Conservation (phyloP, 129 eudicot genomes). For the Centaurea solstitialis region DNA sequence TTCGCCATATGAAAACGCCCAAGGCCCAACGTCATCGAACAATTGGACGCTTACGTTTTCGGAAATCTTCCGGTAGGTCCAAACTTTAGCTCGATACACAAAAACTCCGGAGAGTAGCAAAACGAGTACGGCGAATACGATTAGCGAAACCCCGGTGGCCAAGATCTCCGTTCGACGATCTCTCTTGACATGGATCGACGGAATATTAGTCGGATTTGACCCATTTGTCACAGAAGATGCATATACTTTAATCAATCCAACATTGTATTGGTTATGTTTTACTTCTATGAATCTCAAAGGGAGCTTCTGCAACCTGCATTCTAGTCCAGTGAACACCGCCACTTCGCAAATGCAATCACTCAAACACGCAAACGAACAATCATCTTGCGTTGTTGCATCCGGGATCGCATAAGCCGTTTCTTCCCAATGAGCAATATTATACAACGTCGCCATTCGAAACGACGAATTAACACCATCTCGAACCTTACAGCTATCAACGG, state of each 20-base stretch:
- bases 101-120: constrained; percentile 23
- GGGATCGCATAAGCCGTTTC: constrained; percentile 16
- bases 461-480: background rate
- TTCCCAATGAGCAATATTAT: constrained; percentile 14
- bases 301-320: constrained; percentile 35
- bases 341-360: constrained; percentile 45
- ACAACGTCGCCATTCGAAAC: constrained; percentile 11
- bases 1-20: constrained; percentile 38
- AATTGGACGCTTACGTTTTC: background rate
- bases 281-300: constrained; percentile 28
- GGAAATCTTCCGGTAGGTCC: constrained; percentile 1
- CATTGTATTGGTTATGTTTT: background rate
- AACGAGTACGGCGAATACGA: constrained; percentile 4
- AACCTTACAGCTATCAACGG: constrained; percentile 26
- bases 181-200: background rate
- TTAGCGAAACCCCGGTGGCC: constrained; percentile 16
- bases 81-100: constrained; percentile 1
- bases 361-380: constrained; percentile 33
- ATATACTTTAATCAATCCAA: constrained; percentile 14
- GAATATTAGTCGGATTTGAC: constrained; percentile 1
- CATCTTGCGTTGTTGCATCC: constrained; percentile 4
- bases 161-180: background rate
- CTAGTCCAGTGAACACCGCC: constrained; percentile 20
- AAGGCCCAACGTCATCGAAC: constrained; percentile 12
- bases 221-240: background rate